Percentiles rank a stretch among this genome's conserved stretches.
These are phyloP conservation scores for Erysimum pusillum DNA, from an alignment of 441 rosid genomes.

Conservation along the genomic window DNA sequence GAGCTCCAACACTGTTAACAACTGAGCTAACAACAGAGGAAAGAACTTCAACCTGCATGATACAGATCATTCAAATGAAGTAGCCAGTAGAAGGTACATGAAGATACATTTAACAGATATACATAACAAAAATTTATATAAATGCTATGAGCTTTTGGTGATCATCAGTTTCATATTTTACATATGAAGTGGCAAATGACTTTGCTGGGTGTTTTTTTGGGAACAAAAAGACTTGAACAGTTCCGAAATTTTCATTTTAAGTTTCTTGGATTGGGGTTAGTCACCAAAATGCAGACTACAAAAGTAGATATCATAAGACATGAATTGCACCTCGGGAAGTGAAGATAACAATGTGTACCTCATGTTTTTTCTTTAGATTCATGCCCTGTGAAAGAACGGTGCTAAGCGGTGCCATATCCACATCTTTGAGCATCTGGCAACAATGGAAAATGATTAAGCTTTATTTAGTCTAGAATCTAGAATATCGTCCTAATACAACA, in stretches of 20 bases:
- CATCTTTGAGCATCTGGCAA: conserved; percentile 63
- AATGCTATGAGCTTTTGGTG: conserved; percentile 16
- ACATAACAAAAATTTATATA: neutral
- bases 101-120: neutral
- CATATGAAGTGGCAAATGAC: conserved; percentile 18
- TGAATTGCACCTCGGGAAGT: neutral
- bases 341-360: conserved; percentile 54
- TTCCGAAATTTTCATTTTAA: neutral
- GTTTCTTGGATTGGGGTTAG: conserved; percentile 1
- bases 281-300: too few relatives aligned
- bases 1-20: conserved; percentile 61
- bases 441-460: conserved; percentile 1
- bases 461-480: conserved; percentile 6
- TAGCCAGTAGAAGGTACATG: conserved; percentile 23
- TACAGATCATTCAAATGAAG: conserved; percentile 17
- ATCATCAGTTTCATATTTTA: conserved; percentile 1
- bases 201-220: neutral
- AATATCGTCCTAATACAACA: neutral
- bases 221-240: neutral
- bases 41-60: conserved; percentile 82
- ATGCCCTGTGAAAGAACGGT: conserved; percentile 87
- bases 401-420: conserved; percentile 56
- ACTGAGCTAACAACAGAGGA: conserved; percentile 76
- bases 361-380: conserved; percentile 91
- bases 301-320: conserved; percentile 24